Evolutionary conservation across 2,329 filamentous ascomycete species (phyloP).

Genomic region (Orbilia ellipsospora): DNA sequence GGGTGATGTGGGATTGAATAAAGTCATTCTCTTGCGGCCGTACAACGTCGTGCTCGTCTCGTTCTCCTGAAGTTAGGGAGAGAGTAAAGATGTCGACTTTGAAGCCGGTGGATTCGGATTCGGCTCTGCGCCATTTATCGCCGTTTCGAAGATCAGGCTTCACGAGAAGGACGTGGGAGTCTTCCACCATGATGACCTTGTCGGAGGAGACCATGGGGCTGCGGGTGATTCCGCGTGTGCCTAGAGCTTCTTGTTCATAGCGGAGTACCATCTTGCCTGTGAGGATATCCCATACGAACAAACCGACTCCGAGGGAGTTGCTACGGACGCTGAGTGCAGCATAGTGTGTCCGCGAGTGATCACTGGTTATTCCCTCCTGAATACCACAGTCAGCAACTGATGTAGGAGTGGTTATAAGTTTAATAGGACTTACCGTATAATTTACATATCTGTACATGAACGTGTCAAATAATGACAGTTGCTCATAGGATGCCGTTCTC

Average conservation of each 20-base stretch:
- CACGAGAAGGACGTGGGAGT: conserved; percentile 46
- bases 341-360: conserved; percentile 52
- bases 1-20: conserved; percentile 29
- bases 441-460: conserved; percentile 52
- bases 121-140: conserved; percentile 31
- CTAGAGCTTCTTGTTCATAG: conserved; percentile 43
- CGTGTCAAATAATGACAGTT: conserved; percentile 45
- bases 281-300: conserved; percentile 51
- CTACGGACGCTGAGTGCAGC: conserved; percentile 47
- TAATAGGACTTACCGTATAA: conserved; percentile 34
- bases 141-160: conserved; percentile 44
- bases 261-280: conserved; percentile 43
- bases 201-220: conserved; percentile 35
- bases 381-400: too few relatives aligned
- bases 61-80: conserved; percentile 23
- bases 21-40: conserved; percentile 26
- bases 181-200: conserved; percentile 46
- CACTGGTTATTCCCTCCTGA: conserved; percentile 49
- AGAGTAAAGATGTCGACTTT: conserved; percentile 48
- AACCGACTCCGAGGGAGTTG: conserved; percentile 39
- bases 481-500: conserved; percentile 35
- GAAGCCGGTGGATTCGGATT: conserved; percentile 33
- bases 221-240: conserved; percentile 31
- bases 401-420: too few relatives aligned
- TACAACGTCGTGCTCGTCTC: conserved; percentile 27